A percentile compares a stretch with the other conserved stretches of the same genome.
Conservation (phyloP, 441 rosid genomes). For the Erysimum cheiri region DNA sequence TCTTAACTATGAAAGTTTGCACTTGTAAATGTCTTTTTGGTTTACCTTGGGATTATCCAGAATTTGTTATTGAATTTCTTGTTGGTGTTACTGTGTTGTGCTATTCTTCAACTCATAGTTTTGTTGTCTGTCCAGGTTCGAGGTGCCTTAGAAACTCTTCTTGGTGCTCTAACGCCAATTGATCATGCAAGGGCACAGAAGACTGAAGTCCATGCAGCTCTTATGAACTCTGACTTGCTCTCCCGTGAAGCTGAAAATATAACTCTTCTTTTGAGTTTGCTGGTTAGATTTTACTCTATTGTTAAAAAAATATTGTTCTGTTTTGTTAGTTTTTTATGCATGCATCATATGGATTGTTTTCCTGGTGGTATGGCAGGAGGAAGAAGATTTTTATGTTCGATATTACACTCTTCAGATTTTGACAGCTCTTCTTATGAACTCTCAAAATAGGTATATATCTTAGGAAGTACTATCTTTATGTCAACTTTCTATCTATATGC, state of each 20-base stretch:
- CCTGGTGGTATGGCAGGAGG: conserved; percentile 62
- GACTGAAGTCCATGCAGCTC: conserved; percentile 85
- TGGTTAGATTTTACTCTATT: conserved; percentile 58
- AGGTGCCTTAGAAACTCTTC: conserved; percentile 94
- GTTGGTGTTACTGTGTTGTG: conserved; percentile 14
- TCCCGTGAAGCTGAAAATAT: conserved; percentile 93
- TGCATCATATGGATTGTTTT: conserved; percentile 19
- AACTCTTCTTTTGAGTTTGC: conserved; percentile 87
- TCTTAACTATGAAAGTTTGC: background rate
- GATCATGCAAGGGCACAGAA: conserved; percentile 78
- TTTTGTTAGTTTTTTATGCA: background rate
- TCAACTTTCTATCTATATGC: conserved; percentile 37
- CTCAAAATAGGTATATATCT: conserved; percentile 77
- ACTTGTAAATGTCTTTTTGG: conserved; percentile 8
- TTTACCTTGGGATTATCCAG: conserved; percentile 16
- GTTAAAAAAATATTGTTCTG: background rate
- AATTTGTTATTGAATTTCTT: conserved; percentile 11
- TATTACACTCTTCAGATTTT: conserved; percentile 94
- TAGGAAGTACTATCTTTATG: conserved; percentile 7
- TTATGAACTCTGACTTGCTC: conserved; percentile 95
- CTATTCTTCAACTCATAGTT: conserved; percentile 19
- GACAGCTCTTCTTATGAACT: conserved; percentile 92
- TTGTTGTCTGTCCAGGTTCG: conserved; percentile 60
- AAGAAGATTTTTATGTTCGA: conserved; percentile 95
- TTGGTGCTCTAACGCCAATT: conserved; percentile 84